A percentile compares a stretch with the other conserved stretches of the same genome.
Evolutionary conservation across 345 rosid species (phyloP).

Genomic region (Adansonia digitata): DNA sequence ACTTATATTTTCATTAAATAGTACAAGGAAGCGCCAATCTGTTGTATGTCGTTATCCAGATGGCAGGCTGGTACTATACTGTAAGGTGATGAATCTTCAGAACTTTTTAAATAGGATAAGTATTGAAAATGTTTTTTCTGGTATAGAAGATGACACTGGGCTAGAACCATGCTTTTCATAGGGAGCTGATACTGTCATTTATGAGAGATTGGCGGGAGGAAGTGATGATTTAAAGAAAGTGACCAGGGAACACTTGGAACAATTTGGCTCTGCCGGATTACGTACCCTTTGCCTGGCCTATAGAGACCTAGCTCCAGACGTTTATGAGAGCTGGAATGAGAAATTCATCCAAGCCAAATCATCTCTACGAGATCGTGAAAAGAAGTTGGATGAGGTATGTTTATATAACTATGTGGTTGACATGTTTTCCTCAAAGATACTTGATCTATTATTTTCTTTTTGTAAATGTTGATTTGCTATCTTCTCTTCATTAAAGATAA

Average conservation of each 20-base stretch:
- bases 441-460: background rate
- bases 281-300: slow-evolving; percentile 99
- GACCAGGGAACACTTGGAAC: slow-evolving; percentile 83
- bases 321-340: slow-evolving; percentile 93
- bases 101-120: slow-evolving; percentile 12
- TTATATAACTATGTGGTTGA: background rate
- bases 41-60: slow-evolving; percentile 95
- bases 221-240: slow-evolving; percentile 64
- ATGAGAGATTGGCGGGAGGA: slow-evolving; percentile 77
- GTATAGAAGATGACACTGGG: slow-evolving; percentile 28
- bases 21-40: slow-evolving; percentile 99
- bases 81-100: slow-evolving; percentile 61
- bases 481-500: background rate
- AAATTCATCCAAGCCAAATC: slow-evolving; percentile 97
- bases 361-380: slow-evolving; percentile 89
- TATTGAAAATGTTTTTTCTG: slow-evolving; percentile 6
- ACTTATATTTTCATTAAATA: slow-evolving; percentile 33
- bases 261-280: slow-evolving; percentile 92
- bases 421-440: background rate
- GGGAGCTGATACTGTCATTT: slow-evolving; percentile 99
- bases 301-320: slow-evolving; percentile 62
- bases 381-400: slow-evolving; percentile 70
- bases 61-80: slow-evolving; percentile 94
- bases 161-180: slow-evolving; percentile 33
- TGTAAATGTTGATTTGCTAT: background rate